Evolutionary conservation across 2,329 filamentous ascomycete species (phyloP), one percentile per base, ranked within the genome.

Genomic region (Talaromyces amestolkiae): DNA sequence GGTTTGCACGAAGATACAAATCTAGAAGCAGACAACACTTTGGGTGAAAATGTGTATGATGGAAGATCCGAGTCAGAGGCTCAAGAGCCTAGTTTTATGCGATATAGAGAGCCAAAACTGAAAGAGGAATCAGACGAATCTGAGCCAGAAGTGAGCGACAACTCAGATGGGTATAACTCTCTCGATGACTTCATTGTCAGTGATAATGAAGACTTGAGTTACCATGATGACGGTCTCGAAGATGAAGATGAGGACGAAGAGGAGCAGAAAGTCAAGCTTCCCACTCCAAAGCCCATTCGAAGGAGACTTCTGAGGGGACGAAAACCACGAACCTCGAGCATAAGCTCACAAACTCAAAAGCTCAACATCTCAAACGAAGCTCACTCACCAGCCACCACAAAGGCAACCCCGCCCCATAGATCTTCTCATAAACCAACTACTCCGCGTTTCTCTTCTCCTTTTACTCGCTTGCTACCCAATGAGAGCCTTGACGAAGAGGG

Each of bases 101-200:
- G 51, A 9, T 66, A 67, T 31, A 65, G 65, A 61, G 63, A 65
- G 41, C 22, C 56, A 62, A 53, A 33, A 22, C 10, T 39, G 22
- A 61, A 58, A 33, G 69, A 68, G 3, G 72, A 72, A 49, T 65
- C 47, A 54, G 63, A 67, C 31, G 70, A 73, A 7, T 71, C 73
- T 24, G 70, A 72, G 22, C 69, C 69, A 15, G 68, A 68, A 56
- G 70, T 66, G 13, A 67, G 68, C n/a, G 68, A 67, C 27, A 61
- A 67, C 10, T 68, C 69, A 19, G 71, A 76, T 69, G 73, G 73
- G 58, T 75, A 74, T 58, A 71, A 77, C 65, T 80, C 77, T 49
- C 68, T 80, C 39, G 75, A 78, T 33, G 77, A 75, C 61, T 80
- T 79, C 61, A 76, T 80, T 68, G 75, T 79, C 66, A 77, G 76